Conservation (phyloP, 805 yeast species). For the Komagataella populi region DNA sequence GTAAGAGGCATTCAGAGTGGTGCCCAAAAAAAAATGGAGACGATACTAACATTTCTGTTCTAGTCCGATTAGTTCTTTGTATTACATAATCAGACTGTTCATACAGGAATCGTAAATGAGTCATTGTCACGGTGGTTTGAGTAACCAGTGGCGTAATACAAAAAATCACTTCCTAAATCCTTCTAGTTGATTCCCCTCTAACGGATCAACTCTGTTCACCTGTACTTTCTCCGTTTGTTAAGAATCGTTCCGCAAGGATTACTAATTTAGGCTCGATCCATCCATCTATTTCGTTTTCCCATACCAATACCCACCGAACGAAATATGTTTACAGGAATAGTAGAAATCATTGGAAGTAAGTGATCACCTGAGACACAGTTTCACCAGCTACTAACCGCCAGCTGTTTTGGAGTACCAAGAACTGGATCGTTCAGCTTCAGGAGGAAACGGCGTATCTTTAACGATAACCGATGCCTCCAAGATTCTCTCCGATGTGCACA, state of each 20-base stretch:
- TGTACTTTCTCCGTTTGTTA: neutral
- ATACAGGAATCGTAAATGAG: too few relatives aligned
- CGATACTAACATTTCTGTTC: neutral
- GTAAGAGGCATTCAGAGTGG: neutral
- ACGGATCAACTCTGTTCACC: neutral
- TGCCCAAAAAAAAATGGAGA: neutral
- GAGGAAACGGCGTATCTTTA: slow-evolving; percentile 66
- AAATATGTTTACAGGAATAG: slow-evolving; percentile 86
- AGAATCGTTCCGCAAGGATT: neutral
- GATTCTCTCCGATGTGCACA: slow-evolving; percentile 66
- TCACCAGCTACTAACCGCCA: slow-evolving; percentile 8
- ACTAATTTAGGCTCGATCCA: neutral
- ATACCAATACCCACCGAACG: slow-evolving; percentile 1
- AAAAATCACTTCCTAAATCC: too few relatives aligned
- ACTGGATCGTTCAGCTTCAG: slow-evolving; percentile 35
- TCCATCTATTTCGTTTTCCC: neutral
- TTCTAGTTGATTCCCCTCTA: too few relatives aligned
- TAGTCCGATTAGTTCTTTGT: too few relatives aligned
- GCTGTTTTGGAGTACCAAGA: slow-evolving; percentile 30
- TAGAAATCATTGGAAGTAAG: slow-evolving; percentile 63
- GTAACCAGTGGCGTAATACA: neutral
- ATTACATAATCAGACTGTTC: too few relatives aligned
- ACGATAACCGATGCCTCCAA: slow-evolving; percentile 45
- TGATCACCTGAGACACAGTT: slow-evolving; percentile 5
- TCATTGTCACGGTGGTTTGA: too few relatives aligned